Percentiles rank a stretch among this genome's conserved stretches.
These are phyloP conservation scores for Yamadazyma triangularis DNA, from an alignment of 1,139 yeast species.

Conservation along the genomic window DNA sequence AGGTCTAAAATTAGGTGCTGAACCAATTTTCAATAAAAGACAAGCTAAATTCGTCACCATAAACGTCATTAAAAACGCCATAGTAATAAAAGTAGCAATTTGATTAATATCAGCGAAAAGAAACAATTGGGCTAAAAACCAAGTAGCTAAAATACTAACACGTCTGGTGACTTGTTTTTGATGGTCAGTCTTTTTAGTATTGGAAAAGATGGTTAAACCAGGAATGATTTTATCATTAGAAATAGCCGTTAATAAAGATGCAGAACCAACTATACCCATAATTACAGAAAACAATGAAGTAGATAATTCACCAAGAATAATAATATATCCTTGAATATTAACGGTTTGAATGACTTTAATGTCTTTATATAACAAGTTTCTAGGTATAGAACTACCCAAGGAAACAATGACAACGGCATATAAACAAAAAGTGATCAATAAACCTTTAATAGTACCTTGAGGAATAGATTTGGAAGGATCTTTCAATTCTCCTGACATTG, in stretches of 20 bases:
- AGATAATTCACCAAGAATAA: slow-evolving; percentile 83
- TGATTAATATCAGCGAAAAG: slow-evolving; percentile 86
- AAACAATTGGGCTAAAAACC: slow-evolving; percentile 78
- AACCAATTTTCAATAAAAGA: slow-evolving; percentile 75
- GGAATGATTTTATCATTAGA: slow-evolving; percentile 85
- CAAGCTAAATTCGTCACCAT: slow-evolving; percentile 92
- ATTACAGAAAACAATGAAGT: slow-evolving; percentile 91
- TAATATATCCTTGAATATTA: slow-evolving; percentile 62
- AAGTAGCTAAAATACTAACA: slow-evolving; percentile 57
- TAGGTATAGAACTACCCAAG: slow-evolving; percentile 74
- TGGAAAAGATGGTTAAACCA: slow-evolving; percentile 56
- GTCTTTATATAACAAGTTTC: slow-evolving; percentile 70
- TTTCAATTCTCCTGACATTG: slow-evolving; percentile 93
- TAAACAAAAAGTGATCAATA: slow-evolving; percentile 66
- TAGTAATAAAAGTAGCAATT: slow-evolving; percentile 90
- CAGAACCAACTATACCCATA: slow-evolving; percentile 94
- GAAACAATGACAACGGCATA: slow-evolving; percentile 75
- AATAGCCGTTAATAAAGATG: slow-evolving; percentile 83
- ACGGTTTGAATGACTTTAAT: slow-evolving; percentile 82
- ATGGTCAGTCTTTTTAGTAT: slow-evolving; percentile 29
- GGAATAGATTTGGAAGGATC: slow-evolving; percentile 89
- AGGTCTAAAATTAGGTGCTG: slow-evolving; percentile 96
- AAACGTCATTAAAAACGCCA: slow-evolving; percentile 96
- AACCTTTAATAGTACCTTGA: slow-evolving; percentile 80
- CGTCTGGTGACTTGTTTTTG: slow-evolving; percentile 58